phyloP scores from a whole-genome alignment of 306 rosid species.

The Dryas drummondii region DNA sequence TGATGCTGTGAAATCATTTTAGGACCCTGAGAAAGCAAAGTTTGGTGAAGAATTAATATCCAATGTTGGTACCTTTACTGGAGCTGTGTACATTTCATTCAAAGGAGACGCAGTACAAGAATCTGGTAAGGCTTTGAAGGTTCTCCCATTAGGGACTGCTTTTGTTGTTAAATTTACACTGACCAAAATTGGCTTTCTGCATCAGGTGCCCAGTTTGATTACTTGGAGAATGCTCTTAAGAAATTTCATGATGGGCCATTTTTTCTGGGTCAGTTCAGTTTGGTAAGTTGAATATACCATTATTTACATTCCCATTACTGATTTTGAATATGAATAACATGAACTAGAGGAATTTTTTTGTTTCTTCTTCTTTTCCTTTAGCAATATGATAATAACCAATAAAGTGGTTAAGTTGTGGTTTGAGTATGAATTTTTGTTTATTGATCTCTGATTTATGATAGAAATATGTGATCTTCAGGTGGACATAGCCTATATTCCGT shows the following conservation, averaged over 20 bases:
- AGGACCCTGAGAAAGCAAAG: conserved; percentile 58
- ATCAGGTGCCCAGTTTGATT: too few relatives aligned
- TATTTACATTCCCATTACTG: too few relatives aligned
- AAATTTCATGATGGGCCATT: conserved; percentile 39
- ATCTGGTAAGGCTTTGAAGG: conserved; percentile 37
- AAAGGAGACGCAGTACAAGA: conserved; percentile 40
- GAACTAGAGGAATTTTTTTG: too few relatives aligned
- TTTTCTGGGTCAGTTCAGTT: conserved; percentile 68
- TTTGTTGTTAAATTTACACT: neutral
- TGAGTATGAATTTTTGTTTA: neutral
- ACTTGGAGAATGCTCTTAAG: neutral
- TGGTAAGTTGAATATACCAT: neutral
- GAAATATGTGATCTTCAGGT: conserved; percentile 40
- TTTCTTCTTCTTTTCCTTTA: neutral
- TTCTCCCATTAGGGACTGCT: conserved; percentile 8
- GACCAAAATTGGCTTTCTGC: too few relatives aligned
- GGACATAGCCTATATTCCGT: conserved; percentile 65
- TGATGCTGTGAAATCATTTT: conserved; percentile 1
- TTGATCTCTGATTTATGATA: conserved; percentile 17
- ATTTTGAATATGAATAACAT: too few relatives aligned
- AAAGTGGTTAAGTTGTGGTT: neutral
- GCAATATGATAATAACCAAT: neutral
- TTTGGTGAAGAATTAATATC: conserved; percentile 53
- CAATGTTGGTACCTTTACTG: conserved; percentile 39
- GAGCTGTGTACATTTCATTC: conserved; percentile 31